These are phyloP conservation scores for Phytophthora ohioensis DNA, from an alignment of 352 stramenopile genomes.

Conservation along the genomic window DNA sequence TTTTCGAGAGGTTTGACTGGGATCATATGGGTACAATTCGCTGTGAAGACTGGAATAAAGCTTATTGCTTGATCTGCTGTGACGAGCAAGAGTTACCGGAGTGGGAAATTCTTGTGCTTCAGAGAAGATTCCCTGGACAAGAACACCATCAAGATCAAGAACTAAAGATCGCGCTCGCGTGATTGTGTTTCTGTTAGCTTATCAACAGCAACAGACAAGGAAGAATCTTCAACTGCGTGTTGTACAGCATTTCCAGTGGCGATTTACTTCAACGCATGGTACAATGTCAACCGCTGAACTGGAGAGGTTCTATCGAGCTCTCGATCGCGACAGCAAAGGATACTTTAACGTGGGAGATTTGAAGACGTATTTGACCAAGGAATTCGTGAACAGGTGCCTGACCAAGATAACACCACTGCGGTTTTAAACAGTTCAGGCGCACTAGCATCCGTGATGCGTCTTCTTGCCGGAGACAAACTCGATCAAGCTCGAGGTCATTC, in stretches of 20 bases:
- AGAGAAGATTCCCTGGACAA: slow-evolving; percentile 42
- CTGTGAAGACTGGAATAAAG: slow-evolving; percentile 57
- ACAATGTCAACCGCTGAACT: slow-evolving; percentile 40
- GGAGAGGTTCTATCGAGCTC: slow-evolving; percentile 42
- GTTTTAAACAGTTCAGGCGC: slow-evolving; percentile 32
- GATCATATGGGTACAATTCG: slow-evolving; percentile 45
- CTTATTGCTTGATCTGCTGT: slow-evolving; percentile 43
- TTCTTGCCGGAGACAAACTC: slow-evolving; percentile 13
- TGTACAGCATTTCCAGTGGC: slow-evolving; percentile 32
- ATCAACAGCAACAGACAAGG: slow-evolving; percentile 39
- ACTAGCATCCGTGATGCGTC: slow-evolving; percentile 21
- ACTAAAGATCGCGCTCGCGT: slow-evolving; percentile 47
- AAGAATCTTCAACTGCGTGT: slow-evolving; percentile 35
- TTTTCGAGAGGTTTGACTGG: slow-evolving; percentile 62
- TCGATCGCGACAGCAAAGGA: slow-evolving; percentile 54
- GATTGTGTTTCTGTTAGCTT: slow-evolving; percentile 58
- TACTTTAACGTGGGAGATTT: slow-evolving; percentile 55
- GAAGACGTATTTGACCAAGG: slow-evolving; percentile 25
- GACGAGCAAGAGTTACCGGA: slow-evolving; percentile 24
- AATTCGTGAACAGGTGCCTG: not conserved
- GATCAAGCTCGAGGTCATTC: not conserved
- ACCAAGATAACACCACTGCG: not conserved
- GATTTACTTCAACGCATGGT: slow-evolving; percentile 11
- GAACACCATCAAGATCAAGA: not conserved
- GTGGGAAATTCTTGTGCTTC: slow-evolving; percentile 56